These are phyloP conservation scores for Saccharomyces hybrid DNA, from an alignment of 1,139 yeast species.

Conservation along the genomic window DNA sequence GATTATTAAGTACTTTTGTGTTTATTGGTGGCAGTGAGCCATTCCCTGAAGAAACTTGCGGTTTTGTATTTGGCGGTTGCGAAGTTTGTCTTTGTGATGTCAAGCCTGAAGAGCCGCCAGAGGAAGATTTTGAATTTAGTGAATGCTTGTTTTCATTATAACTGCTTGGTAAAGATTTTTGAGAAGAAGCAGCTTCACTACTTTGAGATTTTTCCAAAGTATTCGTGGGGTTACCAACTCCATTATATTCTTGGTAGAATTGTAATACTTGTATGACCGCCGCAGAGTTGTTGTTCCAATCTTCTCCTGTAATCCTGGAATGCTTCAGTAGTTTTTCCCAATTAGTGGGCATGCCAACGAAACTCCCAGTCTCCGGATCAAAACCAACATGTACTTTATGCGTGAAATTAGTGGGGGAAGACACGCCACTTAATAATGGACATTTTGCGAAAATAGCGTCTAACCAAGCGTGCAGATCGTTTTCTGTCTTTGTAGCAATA, in stretches of 20 bases:
- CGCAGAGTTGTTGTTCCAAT: constrained; percentile 75
- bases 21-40: neutral
- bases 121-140: neutral
- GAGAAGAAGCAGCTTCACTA: neutral
- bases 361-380: constrained; percentile 65
- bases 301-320: constrained; percentile 73
- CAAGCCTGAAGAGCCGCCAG: neutral
- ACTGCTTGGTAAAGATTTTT: neutral
- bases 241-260: constrained; percentile 48
- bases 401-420: constrained; percentile 70
- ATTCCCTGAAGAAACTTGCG: neutral
- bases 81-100: constrained; percentile 38
- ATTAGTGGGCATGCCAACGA: constrained; percentile 71
- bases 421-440: constrained; percentile 72
- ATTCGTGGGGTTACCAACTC: neutral
- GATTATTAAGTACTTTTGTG: neutral
- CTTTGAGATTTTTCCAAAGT: constrained; percentile 1
- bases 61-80: constrained; percentile 34
- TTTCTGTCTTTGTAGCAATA: constrained; percentile 68
- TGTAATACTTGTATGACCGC: constrained; percentile 90
- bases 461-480: constrained; percentile 83
- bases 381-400: constrained; percentile 60
- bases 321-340: constrained; percentile 71
- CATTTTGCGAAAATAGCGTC: constrained; percentile 84
- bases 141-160: neutral